Percentiles rank a stretch among this genome's conserved stretches.
Evolutionary conservation across 139 green algal genomes (phyloP).

Genomic region (Spirogloea muscicola): DNA sequence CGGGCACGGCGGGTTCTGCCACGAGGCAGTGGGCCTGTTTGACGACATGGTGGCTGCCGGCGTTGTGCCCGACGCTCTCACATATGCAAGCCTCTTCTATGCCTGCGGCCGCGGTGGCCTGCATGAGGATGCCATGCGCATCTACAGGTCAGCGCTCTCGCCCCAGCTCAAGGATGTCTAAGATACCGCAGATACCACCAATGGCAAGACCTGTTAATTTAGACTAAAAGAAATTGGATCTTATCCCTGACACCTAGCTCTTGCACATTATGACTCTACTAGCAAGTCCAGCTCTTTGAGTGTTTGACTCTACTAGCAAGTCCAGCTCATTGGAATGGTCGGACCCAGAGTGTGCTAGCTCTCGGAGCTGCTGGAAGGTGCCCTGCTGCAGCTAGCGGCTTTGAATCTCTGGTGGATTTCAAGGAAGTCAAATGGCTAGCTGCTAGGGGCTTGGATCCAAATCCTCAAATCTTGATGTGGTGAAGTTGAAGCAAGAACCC

Average conservation of each 20-base stretch:
- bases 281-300: not conserved
- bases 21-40: constrained; percentile 35
- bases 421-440: no score
- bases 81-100: constrained; percentile 11
- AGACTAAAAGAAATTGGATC: no score
- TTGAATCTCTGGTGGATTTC: no score
- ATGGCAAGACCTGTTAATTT: no score
- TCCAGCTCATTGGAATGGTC: not conserved
- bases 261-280: not conserved
- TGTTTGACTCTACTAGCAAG: not conserved
- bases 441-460: no score
- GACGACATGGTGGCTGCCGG: constrained; percentile 30
- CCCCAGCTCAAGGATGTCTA: not conserved
- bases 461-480: no score
- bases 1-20: constrained; percentile 25
- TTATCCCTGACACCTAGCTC: no score
- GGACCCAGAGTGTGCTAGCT: not conserved
- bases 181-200: no score
- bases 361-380: not conserved
- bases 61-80: constrained; percentile 6
- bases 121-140: constrained; percentile 8
- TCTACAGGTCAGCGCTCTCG: constrained; percentile 20
- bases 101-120: constrained; percentile 23
- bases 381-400: no score
- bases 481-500: no score